Evolutionary conservation across 345 rosid genomes (phyloP).

Genomic region (Nephelium lappaceum): DNA sequence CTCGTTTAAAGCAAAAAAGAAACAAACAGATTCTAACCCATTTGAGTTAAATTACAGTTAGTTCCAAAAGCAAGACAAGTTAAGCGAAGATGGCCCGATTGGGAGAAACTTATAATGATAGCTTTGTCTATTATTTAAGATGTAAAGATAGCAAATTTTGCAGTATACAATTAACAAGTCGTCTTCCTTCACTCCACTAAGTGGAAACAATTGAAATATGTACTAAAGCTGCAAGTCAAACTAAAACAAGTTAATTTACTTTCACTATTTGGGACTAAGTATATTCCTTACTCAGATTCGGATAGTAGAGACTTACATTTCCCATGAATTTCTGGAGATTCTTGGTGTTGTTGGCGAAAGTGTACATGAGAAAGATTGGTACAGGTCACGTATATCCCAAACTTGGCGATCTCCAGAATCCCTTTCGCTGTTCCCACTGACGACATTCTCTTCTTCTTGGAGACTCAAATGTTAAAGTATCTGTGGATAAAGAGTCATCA

Average conservation of each 20-base stretch:
- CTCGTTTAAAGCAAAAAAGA: background rate
- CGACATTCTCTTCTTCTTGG: constrained; percentile 49
- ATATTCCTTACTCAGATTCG: background rate
- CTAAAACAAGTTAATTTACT: background rate
- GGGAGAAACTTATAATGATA: background rate
- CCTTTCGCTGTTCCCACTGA: constrained; percentile 74
- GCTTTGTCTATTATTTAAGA: background rate
- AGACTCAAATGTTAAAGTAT: no score
- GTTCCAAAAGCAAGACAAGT: background rate
- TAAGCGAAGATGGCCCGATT: background rate
- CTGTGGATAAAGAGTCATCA: no score
- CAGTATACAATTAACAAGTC: background rate
- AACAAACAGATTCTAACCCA: background rate
- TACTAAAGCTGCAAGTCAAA: background rate
- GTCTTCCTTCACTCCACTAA: background rate
- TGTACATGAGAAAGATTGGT: constrained; percentile 75
- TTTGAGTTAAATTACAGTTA: background rate
- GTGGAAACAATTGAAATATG: no score
- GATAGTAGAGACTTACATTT: constrained; percentile 39
- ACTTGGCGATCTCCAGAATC: constrained; percentile 77
- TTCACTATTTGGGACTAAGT: background rate
- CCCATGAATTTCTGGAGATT: constrained; percentile 88
- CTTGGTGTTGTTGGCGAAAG: constrained; percentile 80
- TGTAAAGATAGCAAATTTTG: background rate
- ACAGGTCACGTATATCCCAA: constrained; percentile 71